Base-by-base conservation (phyloP, 164 flowering plant species). In the Malania oleifera region DNA sequence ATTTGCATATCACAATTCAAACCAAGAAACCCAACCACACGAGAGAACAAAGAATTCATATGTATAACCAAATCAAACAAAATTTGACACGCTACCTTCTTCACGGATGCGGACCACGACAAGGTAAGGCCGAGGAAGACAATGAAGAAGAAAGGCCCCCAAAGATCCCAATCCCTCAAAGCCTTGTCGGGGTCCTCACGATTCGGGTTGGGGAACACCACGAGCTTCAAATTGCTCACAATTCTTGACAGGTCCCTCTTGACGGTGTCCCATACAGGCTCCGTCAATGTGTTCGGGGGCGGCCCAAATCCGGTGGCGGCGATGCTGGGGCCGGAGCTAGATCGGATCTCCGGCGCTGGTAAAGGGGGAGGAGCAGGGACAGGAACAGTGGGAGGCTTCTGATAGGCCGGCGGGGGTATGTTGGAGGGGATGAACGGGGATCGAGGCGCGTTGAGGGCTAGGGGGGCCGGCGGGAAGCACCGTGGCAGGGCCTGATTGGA, bases 151-250 rank as follows among this genome's bases (percentile, higher is more conserved):
- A 53, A 53, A 18, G 57, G 57, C 14, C 57, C 57, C 57, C 57
- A 53, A 22, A 53, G 57, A 17, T 53, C 57, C 57, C 57, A 53
- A 53, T 53, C 57, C 40, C 57, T 53, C 57, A 53, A 53, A 17
- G 57, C 57, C 26, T 53, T 53, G 13, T 40, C 57, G 41, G 57
- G 57, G 26, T 53, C 57, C 17, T 53, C 57, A 2, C 57, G 40
- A 15, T 31, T 7, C 4, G 57, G 57, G 40, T 53, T 53, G 17
- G 57, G 57, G 41, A 53, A 53, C 40, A 53, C 38, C 11, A 53
- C 57, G 15, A 53, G 40, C 57, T 53, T 53, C 23, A 53, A 34
- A 23, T 53, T 53, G 41, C 40, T 53, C 17, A 53, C 11, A 17
- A 53, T 53, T 12, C 57, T 31, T 24, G 40, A 53, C 23, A 53